Base-by-base conservation (phyloP, 2,329 filamentous ascomycete species). In the Apiospora malaysiana region DNA sequence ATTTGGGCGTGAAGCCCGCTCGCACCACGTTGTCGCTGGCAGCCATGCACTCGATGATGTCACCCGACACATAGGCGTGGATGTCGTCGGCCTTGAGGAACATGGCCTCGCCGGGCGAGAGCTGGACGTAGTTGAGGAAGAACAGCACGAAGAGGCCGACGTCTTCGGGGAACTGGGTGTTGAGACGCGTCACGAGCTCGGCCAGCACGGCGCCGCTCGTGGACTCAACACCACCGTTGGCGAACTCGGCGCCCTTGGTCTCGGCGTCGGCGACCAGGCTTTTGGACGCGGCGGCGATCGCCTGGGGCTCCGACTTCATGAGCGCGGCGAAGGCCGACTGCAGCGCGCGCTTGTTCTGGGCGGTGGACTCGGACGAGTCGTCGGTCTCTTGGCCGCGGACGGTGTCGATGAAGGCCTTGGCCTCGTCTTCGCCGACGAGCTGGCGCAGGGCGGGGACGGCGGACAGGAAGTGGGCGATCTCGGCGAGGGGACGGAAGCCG, bases 41-140 rank as follows among this genome's bases (percentile, higher is more conserved):
- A 0, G 96, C 96, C 96, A 99, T 99, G 86, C 96, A 99, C 83
- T 99, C 96, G 80, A 99, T 94, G 76, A 99, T 97, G 79, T 99
- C 95, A 72, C 94, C 94, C 2, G 92, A 94, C 59, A 97, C 84
- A 82, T 99, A 99, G 67, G 96, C 96, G 81, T 99, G 96, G 77
- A 98, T 98, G 78, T 98, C 96, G 78, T 99, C 95, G 8, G 96
- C 96, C 77, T 94, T 94, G 46, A 99, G 87, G 84, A 98, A 99
- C 86, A 99, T 93, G 10, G 95, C 96, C 83, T 99, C 95, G 69
- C 96, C 96, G 0, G 95, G 90, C 68, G 92, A 85, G 18, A 99
- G 89, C 75, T 91, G 93, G 79, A 99, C 93, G 78, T 94, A 97
- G 86, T 99, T 99, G 78, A 98, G 90, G 87, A 98, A 97, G 86